Conservation (phyloP, 768 basidiomycete species). For the Leccinum olivaceopallidum region DNA sequence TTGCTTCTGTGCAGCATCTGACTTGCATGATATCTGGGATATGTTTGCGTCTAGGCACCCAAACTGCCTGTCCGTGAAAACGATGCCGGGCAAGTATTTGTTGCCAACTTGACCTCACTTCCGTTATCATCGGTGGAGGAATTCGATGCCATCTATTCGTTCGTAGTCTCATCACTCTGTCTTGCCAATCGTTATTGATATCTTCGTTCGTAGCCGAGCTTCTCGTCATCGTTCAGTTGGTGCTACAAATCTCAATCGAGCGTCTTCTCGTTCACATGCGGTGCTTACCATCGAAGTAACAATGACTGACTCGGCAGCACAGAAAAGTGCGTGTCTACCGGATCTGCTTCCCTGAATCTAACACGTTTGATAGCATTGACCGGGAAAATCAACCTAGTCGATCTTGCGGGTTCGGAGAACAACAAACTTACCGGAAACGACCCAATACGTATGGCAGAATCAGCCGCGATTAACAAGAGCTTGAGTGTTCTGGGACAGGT, state of each 20-base stretch:
- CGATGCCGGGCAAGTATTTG: slow-evolving; percentile 51
- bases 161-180: slow-evolving; percentile 20
- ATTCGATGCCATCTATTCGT: slow-evolving; percentile 50
- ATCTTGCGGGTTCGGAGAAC: slow-evolving; percentile 90
- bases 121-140: slow-evolving; percentile 44
- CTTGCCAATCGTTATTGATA: neutral
- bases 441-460: slow-evolving; percentile 83
- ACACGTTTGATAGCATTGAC: slow-evolving; percentile 48
- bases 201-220: slow-evolving; percentile 49
- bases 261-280: slow-evolving; percentile 88
- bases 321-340: slow-evolving; percentile 47
- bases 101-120: slow-evolving; percentile 48
- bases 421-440: slow-evolving; percentile 92
- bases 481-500: slow-evolving; percentile 86
- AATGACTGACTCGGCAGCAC: slow-evolving; percentile 50
- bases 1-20: neutral
- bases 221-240: slow-evolving; percentile 80
- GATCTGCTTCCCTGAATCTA: neutral
- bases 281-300: slow-evolving; percentile 74
- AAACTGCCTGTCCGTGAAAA: slow-evolving; percentile 60
- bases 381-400: slow-evolving; percentile 84
- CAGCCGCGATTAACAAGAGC: slow-evolving; percentile 87
- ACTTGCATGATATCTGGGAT: neutral
- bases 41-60: slow-evolving; percentile 37
- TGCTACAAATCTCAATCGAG: slow-evolving; percentile 81